phyloP scores from a whole-genome alignment of 108 stramenopile genomes.

The Skeletonema grethae region DNA sequence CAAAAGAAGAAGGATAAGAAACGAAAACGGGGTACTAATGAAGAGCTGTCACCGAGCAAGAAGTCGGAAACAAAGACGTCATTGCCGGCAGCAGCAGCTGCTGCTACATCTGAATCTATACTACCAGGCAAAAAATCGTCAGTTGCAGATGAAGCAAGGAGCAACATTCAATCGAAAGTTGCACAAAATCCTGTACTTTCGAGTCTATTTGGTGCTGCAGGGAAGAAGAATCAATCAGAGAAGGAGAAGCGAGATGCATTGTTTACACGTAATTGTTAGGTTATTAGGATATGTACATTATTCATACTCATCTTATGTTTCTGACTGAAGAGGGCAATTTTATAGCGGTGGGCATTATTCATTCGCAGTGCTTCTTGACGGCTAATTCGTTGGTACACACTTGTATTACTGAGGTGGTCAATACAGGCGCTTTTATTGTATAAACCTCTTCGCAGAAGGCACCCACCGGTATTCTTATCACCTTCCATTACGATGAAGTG shows the following conservation, averaged over 20 bases:
- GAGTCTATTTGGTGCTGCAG: conserved; percentile 8
- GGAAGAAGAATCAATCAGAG: conserved; percentile 10
- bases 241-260: conserved; percentile 31
- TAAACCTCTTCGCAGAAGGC: no score
- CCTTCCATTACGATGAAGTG: no score
- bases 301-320: no score
- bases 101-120: background rate
- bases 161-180: conserved; percentile 43
- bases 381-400: no score
- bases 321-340: no score
- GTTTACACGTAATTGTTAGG: conserved; percentile 29
- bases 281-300: background rate
- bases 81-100: background rate
- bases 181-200: conserved; percentile 30
- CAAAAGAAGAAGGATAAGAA: conserved; percentile 47
- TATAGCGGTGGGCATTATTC: no score
- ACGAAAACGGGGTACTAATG: conserved; percentile 30
- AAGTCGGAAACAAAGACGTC: background rate
- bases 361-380: no score
- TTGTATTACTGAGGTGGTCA: no score
- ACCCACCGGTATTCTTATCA: no score
- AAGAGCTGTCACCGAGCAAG: background rate
- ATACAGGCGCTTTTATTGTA: no score
- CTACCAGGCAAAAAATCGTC: conserved; percentile 9
- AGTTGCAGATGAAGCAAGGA: conserved; percentile 36